Base-by-base conservation (phyloP, 176 grass and related monocot species). In the Avena sativa region DNA sequence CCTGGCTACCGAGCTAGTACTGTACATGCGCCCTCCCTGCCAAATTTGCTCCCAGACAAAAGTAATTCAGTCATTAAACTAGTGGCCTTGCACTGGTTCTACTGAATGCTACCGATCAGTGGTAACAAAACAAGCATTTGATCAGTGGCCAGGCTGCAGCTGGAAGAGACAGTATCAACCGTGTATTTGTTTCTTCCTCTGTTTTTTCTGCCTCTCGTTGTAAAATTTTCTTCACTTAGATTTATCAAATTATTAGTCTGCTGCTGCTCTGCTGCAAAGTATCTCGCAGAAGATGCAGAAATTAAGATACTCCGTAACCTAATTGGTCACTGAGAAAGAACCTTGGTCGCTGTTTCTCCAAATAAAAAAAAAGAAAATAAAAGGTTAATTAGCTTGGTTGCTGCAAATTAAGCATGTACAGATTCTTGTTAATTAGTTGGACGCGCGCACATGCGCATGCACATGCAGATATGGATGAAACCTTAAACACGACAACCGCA, bases 401-500 rank as follows among this genome's bases (percentile, higher is more conserved):
- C 64, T 15, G 13, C 64, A 67, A 36, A 67, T 67, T 13, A 67
- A 36, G 1, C 28, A 67, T 67, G 28, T 67, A 67, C 64, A 67
- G 64, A 26, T 67, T 67, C 6, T 67, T 67, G 2, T 67, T 67
- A 32, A 66, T 66, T 66, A 66, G 26, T 66, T 69, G 1, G 30
- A 71, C 10, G 38, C 78, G 40, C n/a, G 43, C 26, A 53, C 48
- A 36, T 38, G 47, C 26, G 40, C 58, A 47, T 63, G 79, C 26
- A 69, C 60, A 50, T 66, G 60, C 43, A 81, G 65, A 83, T 14
- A 76, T 64, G 83, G 71, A 64, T 19, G 83, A 85, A 65, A 85
- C 83, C 58, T 85, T 85, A 76, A 76, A 85, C 83, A 85, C 83
- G 74, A 76, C 80, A 68, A 14, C 26, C 26, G 80, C 80, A 70